Base-by-base conservation (phyloP, 1,284 basidiomycete species). In the Wallemia ichthyophaga region DNA sequence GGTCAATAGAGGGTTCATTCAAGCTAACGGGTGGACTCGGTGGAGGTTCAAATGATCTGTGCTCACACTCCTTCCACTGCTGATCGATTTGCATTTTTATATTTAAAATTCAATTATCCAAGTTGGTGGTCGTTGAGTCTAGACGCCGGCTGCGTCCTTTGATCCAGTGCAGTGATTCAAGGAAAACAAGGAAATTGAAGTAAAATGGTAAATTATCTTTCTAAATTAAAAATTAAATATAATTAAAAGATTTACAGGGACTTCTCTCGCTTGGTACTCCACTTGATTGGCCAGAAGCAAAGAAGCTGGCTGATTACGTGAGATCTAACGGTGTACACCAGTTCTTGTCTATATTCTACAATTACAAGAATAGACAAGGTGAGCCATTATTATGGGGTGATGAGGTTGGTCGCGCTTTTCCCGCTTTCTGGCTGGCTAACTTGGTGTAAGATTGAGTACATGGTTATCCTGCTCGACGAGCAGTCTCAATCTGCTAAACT, bases 331-430 rank as follows among this genome's bases (percentile, higher is more conserved):
- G 94, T 37, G 88, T 98, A 67, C 81, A 84, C 23, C 94, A 99
- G 72, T 94, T 99, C 68, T 72, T 99, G 58, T 76, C 88, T 65
- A 86, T 82, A 53, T 99, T 88, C 87, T 78, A 88, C 67, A 78
- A 80, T 61, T 76, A 91, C 69, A 95, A 94, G 75, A 83, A 87
- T 68, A 77, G 87, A 61, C 76, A 79, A n/a, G 89, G 88, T 11
- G 91, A 98, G 67, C 82, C 83, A 62, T 73, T 98, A 57, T 77
- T 95, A n/a, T 99, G 94, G 94, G 94, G 94, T 27, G 94, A 99
- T 67, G 94, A 99, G 80, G 89, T 89, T 66, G 61, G 70, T 67
- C 21, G 19, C 62, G 21, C 56, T 31, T 5, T 15, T 21, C 26
- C 58, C 17, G 1, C 58, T 57, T 26, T 59, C 21, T 23, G 15